These are phyloP conservation scores for Beauveria sp. DNA, from an alignment of 2,329 filamentous ascomycete species.

Conservation along the genomic window DNA sequence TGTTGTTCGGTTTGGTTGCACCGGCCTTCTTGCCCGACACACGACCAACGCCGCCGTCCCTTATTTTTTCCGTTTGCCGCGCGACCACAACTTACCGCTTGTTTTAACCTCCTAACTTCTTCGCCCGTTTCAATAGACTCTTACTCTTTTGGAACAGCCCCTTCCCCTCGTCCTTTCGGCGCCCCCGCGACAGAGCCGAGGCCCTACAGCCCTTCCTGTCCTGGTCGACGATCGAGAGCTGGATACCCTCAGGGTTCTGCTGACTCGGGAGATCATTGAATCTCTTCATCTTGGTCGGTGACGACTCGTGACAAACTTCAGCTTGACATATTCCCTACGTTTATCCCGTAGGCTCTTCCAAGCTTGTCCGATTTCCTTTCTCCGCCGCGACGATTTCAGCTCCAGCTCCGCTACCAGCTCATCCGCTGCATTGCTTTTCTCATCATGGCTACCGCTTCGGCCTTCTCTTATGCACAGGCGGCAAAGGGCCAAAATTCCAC, in stretches of 20 bases:
- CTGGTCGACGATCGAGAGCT: constrained; percentile 14
- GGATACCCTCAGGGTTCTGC: constrained; percentile 9
- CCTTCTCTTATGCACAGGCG: constrained; percentile 93
- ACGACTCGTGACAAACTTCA: constrained; percentile 1
- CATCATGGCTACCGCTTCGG: constrained; percentile 49
- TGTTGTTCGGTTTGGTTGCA: constrained; percentile 6
- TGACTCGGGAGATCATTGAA: constrained; percentile 13
- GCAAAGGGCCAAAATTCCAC: constrained; percentile 56
- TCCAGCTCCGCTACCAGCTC: constrained; percentile 12
- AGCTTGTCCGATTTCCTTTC: constrained; percentile 18
- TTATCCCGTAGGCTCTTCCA: background rate
- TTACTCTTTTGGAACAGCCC: background rate
- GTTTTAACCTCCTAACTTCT: background rate
- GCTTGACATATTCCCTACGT: constrained; percentile 2
- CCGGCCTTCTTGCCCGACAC: background rate
- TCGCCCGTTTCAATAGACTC: background rate
- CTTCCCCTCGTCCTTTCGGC: background rate
- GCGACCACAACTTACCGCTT: background rate
- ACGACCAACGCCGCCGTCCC: background rate
- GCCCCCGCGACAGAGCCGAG: constrained; percentile 1
- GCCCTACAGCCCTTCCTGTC: background rate
- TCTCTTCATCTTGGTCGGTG: constrained; percentile 4
- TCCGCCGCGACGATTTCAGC: constrained; percentile 14
- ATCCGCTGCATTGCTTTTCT: constrained; percentile 18
- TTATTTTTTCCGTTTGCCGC: constrained; percentile 6